Evolutionary conservation across 768 basidiomycete genomes (phyloP), one percentile per base, ranked within the genome.

Genomic region (Russula lepida): DNA sequence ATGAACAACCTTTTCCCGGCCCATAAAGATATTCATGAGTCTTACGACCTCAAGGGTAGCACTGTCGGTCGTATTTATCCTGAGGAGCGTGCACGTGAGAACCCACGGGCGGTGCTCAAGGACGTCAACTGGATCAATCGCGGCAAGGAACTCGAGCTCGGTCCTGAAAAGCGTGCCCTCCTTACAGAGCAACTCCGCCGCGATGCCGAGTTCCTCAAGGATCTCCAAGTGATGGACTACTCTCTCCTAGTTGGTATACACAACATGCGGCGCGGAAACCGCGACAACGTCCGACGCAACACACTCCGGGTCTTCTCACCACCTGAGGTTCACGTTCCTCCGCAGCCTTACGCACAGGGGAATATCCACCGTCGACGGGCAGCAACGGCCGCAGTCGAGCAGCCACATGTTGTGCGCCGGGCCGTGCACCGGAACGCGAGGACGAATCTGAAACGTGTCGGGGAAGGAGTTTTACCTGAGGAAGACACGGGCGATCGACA

Each of bases 1-100:
- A 98, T 98, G 94, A 99, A 98, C 78, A 99, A 99, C 72, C 81
- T 99, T 30, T 98, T 99, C 75, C 95, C 97, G 0, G 88, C 97
- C 0, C 95, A 98, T 74, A 85, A 92, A 66, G 97, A 99, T 71
- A 81, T 98, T 46, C 97, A 99, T 74, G 97, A 98, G 77, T 95
- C 95, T 32, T 98, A 89, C 70, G 95, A 99, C 72, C 79, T 98
- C 66, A 98, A 99, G 71, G 95, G 95, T 2, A 92, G 89, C 50
- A 94, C 95, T 0, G 84, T 95, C 1, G 95, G 95, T 0, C 78
- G 95, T 27, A 79, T 85, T 72, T 94, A 92, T 64, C 80, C 93
- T 0, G 94, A 95, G 70, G 91, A 90, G 37, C 89, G 86, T 69
- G 81, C 79, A 19, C 70, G 72, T 68, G 77, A 82, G 71, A 97